Conservation (phyloP, 768 basidiomycete species). For the Leucosporidium scottii region DNA sequence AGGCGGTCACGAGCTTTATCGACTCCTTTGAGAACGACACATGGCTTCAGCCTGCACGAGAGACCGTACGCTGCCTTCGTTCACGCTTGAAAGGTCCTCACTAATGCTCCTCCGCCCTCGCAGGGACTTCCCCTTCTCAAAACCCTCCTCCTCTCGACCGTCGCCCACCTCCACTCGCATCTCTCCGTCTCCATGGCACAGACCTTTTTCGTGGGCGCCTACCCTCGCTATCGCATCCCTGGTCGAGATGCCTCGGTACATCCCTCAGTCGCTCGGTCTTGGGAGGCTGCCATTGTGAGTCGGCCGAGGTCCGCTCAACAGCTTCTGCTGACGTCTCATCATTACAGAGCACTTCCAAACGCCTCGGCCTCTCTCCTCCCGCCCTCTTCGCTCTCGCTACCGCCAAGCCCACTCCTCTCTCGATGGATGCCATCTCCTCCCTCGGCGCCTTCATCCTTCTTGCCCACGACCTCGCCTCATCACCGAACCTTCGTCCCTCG, state of each 20-base stretch:
- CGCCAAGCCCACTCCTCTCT: not conserved
- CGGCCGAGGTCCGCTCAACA: not conserved
- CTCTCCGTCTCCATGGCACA: not conserved
- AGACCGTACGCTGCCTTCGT: no score
- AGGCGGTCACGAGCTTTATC: not conserved
- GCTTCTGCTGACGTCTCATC: no score
- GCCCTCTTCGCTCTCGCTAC: not conserved
- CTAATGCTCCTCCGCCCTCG: no score
- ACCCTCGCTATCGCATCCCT: slow-evolving; percentile 6
- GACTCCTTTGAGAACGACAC: not conserved
- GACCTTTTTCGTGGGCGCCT: not conserved
- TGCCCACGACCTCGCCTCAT: slow-evolving; percentile 1
- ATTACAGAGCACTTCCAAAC: not conserved
- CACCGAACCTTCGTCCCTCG: not conserved
- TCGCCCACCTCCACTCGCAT: not conserved
- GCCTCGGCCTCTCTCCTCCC: not conserved
- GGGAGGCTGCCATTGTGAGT: not conserved
- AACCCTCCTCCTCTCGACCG: not conserved
- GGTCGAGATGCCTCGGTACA: not conserved
- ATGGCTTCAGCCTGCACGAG: not conserved
- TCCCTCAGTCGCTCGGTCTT: not conserved
- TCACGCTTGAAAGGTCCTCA: no score
- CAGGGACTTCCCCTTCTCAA: not conserved
- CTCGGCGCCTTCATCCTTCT: slow-evolving; percentile 12
- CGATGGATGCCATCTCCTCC: not conserved